phyloP scores from a whole-genome alignment of 1,284 basidiomycete genomes.

The Sutorius eximius region DNA sequence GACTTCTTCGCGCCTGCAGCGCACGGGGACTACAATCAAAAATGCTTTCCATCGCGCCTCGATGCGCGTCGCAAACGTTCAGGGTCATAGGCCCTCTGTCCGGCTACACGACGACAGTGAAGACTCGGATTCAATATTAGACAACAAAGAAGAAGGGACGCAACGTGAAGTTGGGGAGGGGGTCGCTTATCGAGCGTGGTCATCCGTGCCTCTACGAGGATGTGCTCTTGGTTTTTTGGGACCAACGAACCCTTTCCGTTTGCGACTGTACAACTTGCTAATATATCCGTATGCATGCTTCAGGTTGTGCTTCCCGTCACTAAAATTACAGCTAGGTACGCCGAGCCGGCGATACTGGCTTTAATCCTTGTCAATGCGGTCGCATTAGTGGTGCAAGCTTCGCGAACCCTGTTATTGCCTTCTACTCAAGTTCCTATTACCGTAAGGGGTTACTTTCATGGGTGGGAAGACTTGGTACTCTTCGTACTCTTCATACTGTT shows the following conservation, averaged over 20 bases:
- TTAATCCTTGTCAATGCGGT: slow-evolving; percentile 87
- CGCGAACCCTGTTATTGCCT: slow-evolving; percentile 50
- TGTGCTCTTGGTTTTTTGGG: slow-evolving; percentile 79
- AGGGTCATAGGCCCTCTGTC: slow-evolving; percentile 61
- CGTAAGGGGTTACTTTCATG: slow-evolving; percentile 74
- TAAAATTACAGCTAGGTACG: slow-evolving; percentile 55
- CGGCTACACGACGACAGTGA: slow-evolving; percentile 52
- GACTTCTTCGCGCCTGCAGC: slow-evolving; percentile 55
- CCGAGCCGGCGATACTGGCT: slow-evolving; percentile 82
- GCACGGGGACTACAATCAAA: slow-evolving; percentile 56
- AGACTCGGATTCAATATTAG: slow-evolving; percentile 26
- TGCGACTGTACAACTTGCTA: slow-evolving; percentile 65
- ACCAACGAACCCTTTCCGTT: slow-evolving; percentile 62
- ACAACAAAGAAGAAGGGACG: slow-evolving; percentile 28
- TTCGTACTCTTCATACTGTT: slow-evolving; percentile 85
- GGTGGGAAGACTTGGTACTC: slow-evolving; percentile 86
- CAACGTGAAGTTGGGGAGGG: slow-evolving; percentile 37
- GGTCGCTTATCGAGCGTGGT: slow-evolving; percentile 18
- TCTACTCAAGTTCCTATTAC: slow-evolving; percentile 47
- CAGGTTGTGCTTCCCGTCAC: neutral
- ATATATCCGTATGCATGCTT: slow-evolving; percentile 57
- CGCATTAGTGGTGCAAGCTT: slow-evolving; percentile 81
- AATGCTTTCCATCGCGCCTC: slow-evolving; percentile 70
- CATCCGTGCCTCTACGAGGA: slow-evolving; percentile 66
- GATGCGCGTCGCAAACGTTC: slow-evolving; percentile 81